Evolutionary conservation across 768 basidiomycete species (phyloP).

Genomic region (Pluteus cervinus): DNA sequence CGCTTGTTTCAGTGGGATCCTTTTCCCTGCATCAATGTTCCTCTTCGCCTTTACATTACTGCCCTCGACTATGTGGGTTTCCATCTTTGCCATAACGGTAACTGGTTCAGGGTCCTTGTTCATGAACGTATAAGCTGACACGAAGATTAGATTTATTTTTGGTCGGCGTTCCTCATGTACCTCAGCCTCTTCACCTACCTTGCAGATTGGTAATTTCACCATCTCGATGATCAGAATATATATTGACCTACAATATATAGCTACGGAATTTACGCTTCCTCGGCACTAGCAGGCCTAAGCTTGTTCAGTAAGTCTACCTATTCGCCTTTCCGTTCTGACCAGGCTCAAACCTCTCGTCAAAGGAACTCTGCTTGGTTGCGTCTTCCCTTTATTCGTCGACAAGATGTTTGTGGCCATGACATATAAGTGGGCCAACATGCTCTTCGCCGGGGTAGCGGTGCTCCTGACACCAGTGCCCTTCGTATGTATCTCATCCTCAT

Average conservation of each 20-base stretch:
- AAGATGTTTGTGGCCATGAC: slow-evolving; percentile 52
- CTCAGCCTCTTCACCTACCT: slow-evolving; percentile 55
- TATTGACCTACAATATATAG: slow-evolving; percentile 16
- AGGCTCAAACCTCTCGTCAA: neutral
- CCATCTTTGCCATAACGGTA: slow-evolving; percentile 41
- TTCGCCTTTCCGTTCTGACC: neutral
- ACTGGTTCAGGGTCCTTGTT: slow-evolving; percentile 2
- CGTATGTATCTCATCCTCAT: slow-evolving; percentile 24
- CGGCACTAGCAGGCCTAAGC: slow-evolving; percentile 63
- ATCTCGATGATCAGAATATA: no score
- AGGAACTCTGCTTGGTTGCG: slow-evolving; percentile 45
- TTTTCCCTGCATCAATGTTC: slow-evolving; percentile 58
- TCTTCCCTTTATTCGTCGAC: slow-evolving; percentile 58
- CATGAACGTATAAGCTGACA: no score
- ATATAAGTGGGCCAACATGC: slow-evolving; percentile 55
- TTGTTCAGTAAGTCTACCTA: slow-evolving; percentile 47
- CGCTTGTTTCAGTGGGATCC: slow-evolving; percentile 46
- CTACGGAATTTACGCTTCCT: slow-evolving; percentile 60
- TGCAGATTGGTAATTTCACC: slow-evolving; percentile 48
- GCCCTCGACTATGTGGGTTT: slow-evolving; percentile 54
- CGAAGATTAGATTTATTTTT: no score
- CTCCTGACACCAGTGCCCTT: slow-evolving; percentile 58
- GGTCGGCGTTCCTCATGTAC: slow-evolving; percentile 48
- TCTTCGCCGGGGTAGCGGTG: slow-evolving; percentile 47
- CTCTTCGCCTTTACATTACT: slow-evolving; percentile 69